Evolutionary conservation across 2,329 filamentous ascomycete species (phyloP), one percentile per base, ranked within the genome.

Genomic region (Hymenoscyphus scutula): DNA sequence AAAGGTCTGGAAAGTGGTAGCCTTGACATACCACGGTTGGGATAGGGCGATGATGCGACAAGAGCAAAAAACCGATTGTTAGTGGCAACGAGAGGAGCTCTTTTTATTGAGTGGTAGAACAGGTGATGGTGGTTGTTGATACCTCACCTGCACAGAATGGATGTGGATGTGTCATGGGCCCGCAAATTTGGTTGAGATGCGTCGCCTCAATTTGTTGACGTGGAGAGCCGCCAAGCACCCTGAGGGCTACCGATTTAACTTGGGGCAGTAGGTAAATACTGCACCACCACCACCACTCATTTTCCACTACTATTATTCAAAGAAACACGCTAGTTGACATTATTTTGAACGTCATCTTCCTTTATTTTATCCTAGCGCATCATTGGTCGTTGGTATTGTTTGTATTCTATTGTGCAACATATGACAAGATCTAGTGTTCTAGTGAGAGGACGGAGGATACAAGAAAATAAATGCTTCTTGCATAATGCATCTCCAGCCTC

Each of bases 121-220:
- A 19, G 41, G n/a, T 48, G 41, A 3, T 10, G 41, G 19, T 48
- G 41, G 41, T 48, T 19, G 41, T 48, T 48, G 41, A 48, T 48
- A 45, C 15, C 8, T 4, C 6, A 7, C 19, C 3, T 3, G 5
- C 19, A 48, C 41, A 23, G n/a, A 34, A 48, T n/a, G n/a, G n/a
- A n/a, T n/a, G n/a, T 48, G n/a, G 8, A 48, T 48, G 41, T 48
- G 41, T 48, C n/a, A 19, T 23, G 41, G 32, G n/a, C 41, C 41
- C 41, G 41, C 41, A 48, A 48, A 48, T 48, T 48, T 48, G 19
- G n/a, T 48, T 48, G 41, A 48, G 41, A 48, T 48, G n/a, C 41
- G 41, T 48, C 41, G n/a, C n/a, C 41, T 48, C 19, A 11, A 48
- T 48, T 48, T 48, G 41, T 19, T 48, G 41, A 23, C 38, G 17